Evolutionary conservation across 2,329 filamentous ascomycete genomes (phyloP).

Genomic region (Penicillium olsonii): DNA sequence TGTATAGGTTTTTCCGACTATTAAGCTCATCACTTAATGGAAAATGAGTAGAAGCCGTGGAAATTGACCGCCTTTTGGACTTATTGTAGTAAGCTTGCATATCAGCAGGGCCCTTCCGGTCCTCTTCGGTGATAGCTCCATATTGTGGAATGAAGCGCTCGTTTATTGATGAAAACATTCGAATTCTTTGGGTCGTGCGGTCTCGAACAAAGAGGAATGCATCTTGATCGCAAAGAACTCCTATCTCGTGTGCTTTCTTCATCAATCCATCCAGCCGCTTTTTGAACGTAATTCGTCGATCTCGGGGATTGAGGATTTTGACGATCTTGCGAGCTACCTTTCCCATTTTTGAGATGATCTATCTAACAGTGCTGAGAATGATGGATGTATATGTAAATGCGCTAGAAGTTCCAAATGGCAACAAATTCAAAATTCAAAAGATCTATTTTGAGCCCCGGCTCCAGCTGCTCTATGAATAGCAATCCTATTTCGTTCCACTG

Average conservation of each 20-base stretch:
- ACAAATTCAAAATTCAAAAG: neutral
- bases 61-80: neutral
- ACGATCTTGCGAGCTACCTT: neutral
- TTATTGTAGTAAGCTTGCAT: neutral
- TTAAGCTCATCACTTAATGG: too few species aligned
- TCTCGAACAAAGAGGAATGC: neutral
- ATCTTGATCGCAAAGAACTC: neutral
- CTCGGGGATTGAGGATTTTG: neutral
- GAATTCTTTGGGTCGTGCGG: neutral
- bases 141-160: neutral
- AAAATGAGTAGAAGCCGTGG: too few species aligned
- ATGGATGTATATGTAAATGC: neutral
- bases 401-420: neutral
- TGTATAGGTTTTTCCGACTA: too few species aligned
- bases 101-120: neutral
- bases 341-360: neutral
- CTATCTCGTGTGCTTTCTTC: neutral
- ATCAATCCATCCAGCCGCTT: neutral
- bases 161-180: neutral
- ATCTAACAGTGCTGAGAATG: neutral
- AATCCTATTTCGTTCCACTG: neutral
- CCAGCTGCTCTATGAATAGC: neutral
- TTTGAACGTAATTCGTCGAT: neutral
- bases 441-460: neutral
- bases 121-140: neutral